Evolutionary conservation across 2,329 filamentous ascomycete genomes (phyloP).

Genomic region (Cercospora citrullina): DNA sequence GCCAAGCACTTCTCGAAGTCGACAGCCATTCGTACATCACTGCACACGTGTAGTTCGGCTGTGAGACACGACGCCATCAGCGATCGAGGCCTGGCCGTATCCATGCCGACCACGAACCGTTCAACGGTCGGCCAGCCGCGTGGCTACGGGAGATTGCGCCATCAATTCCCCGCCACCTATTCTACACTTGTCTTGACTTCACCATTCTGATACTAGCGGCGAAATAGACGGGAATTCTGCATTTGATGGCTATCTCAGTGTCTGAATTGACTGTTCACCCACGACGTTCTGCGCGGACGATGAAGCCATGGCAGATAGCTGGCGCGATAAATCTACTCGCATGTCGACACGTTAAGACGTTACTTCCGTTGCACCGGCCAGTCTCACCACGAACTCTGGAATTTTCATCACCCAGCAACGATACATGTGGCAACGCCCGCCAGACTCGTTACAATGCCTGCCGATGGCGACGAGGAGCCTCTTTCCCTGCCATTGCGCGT

Average conservation of each 20-base stretch:
- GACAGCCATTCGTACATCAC: not conserved
- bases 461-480: not conserved
- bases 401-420: not conserved
- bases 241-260: not conserved
- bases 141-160: constrained; percentile 8
- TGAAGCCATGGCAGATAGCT: not conserved
- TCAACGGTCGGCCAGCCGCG: constrained; percentile 12
- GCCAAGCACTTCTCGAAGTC: not conserved
- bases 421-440: not conserved
- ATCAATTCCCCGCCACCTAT: not conserved
- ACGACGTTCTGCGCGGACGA: not conserved
- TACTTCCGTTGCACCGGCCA: not conserved
- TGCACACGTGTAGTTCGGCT: not conserved
- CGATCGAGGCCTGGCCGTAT: not conserved
- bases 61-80: not conserved
- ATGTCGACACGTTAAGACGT: not conserved
- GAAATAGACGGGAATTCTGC: not conserved
- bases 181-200: not conserved
- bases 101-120: constrained; percentile 1
- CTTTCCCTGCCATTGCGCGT: not conserved
- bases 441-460: not conserved
- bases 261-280: not conserved
- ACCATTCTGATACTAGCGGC: not conserved
- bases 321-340: not conserved
- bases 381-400: not conserved